phyloP scores from a whole-genome alignment of 1,139 yeast genomes.

The Suhomyces taliae region DNA sequence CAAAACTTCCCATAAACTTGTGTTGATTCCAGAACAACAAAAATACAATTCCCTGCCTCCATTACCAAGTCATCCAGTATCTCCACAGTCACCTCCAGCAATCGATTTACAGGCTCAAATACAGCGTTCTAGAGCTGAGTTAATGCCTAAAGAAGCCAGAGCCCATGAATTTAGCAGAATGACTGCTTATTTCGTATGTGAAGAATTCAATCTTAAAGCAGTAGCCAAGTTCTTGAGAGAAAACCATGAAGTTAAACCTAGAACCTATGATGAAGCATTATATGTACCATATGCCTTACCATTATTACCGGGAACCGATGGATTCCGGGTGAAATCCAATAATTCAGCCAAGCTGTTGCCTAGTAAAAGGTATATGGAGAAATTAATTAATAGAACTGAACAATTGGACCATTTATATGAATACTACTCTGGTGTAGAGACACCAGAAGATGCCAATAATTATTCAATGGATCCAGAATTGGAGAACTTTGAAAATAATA shows the following conservation, averaged over 20 bases:
- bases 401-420: conserved; percentile 89
- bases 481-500: conserved; percentile 35
- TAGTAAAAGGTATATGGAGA: conserved; percentile 69
- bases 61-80: conserved; percentile 15
- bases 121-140: conserved; percentile 64
- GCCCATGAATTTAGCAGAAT: conserved; percentile 76
- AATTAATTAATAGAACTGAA: conserved; percentile 75
- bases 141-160: conserved; percentile 64
- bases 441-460: conserved; percentile 63
- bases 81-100: conserved; percentile 6
- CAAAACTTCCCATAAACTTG: conserved; percentile 81
- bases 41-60: conserved; percentile 12
- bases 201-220: conserved; percentile 66
- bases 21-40: conserved; percentile 74
- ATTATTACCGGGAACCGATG: conserved; percentile 81
- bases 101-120: conserved; percentile 34
- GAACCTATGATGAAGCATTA: conserved; percentile 85
- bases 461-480: conserved; percentile 52
- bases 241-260: conserved; percentile 79
- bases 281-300: conserved; percentile 91
- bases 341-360: conserved; percentile 62
- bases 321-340: conserved; percentile 79
- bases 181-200: conserved; percentile 88
- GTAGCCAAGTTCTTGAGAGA: conserved; percentile 64
- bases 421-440: conserved; percentile 80